Evolutionary conservation across 495 filamentous ascomycete species (phyloP).

Genomic region (Aspergillus kassunensis): DNA sequence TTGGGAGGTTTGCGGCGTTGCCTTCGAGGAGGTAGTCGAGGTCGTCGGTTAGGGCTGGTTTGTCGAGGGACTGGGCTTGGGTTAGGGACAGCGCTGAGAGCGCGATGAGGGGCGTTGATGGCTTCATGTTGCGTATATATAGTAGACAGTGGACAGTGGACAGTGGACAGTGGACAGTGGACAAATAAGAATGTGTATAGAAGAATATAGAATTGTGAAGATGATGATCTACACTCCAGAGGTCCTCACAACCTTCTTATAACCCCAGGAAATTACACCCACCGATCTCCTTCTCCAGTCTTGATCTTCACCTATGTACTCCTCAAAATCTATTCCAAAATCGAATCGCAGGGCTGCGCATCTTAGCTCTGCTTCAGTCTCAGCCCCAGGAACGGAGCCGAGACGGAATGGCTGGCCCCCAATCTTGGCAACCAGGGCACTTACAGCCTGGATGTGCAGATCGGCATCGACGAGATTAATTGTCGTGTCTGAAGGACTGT

Average conservation of each 20-base stretch:
- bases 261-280: too few species aligned
- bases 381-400: constrained; percentile 2
- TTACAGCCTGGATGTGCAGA: too few species aligned
- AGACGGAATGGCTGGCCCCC: neutral
- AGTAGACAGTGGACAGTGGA: neutral
- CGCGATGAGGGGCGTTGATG: neutral
- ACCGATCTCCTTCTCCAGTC: too few species aligned
- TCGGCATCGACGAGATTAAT: too few species aligned
- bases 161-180: too few species aligned
- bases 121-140: neutral
- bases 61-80: neutral
- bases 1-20: constrained; percentile 4
- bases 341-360: neutral
- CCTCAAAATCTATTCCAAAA: neutral
- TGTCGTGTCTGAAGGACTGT: too few species aligned
- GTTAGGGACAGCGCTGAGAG: neutral
- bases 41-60: constrained; percentile 8
- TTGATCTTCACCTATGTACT: too few species aligned
- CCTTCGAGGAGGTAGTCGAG: constrained; percentile 9
- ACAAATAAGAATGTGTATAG: too few species aligned
- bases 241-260: too few species aligned
- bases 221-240: too few species aligned
- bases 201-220: too few species aligned
- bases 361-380: neutral
- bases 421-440: neutral